A percentile compares a stretch with the other conserved stretches of the same genome.
phyloP scores from a whole-genome alignment of 495 filamentous ascomycete genomes.

The Talaromyces wortmannii region DNA sequence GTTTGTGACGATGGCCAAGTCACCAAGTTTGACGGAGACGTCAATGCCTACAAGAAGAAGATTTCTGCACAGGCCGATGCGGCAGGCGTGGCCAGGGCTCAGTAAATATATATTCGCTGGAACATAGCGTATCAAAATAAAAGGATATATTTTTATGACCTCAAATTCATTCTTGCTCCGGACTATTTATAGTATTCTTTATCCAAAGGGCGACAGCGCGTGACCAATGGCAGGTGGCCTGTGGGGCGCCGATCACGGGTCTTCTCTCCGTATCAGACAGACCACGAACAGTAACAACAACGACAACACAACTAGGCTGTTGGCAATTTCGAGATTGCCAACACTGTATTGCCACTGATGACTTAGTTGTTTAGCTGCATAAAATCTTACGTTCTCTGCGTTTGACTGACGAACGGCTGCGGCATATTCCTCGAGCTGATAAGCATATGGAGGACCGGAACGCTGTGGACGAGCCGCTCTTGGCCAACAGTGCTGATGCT shows the following conservation, averaged over 20 bases:
- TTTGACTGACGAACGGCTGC: not conserved
- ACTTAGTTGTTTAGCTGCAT: not conserved
- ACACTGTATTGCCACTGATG: too few relatives aligned
- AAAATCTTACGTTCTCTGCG: not conserved
- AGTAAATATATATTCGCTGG: slow-evolving; percentile 12
- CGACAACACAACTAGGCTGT: not conserved
- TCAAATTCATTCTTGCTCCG: too few relatives aligned
- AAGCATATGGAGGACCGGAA: not conserved
- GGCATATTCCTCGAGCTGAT: not conserved
- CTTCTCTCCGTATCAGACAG: not conserved
- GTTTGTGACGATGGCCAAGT: slow-evolving; percentile 93
- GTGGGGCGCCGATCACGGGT: not conserved
- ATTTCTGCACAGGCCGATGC: slow-evolving; percentile 86
- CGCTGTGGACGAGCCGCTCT: slow-evolving; percentile 2
- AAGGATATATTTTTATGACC: too few relatives aligned
- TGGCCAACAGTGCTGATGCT: slow-evolving; percentile 5
- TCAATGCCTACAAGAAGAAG: slow-evolving; percentile 96
- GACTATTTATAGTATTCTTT: too few relatives aligned
- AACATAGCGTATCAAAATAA: too few relatives aligned
- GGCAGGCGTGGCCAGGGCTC: slow-evolving; percentile 61
- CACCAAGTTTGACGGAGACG: slow-evolving; percentile 93
- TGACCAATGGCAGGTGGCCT: not conserved
- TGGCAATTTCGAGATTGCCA: not conserved
- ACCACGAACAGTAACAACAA: not conserved
- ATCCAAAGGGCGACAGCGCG: too few relatives aligned